These are phyloP conservation scores for Margaritispora aquatica DNA, from an alignment of 495 filamentous ascomycete species.

Conservation along the genomic window DNA sequence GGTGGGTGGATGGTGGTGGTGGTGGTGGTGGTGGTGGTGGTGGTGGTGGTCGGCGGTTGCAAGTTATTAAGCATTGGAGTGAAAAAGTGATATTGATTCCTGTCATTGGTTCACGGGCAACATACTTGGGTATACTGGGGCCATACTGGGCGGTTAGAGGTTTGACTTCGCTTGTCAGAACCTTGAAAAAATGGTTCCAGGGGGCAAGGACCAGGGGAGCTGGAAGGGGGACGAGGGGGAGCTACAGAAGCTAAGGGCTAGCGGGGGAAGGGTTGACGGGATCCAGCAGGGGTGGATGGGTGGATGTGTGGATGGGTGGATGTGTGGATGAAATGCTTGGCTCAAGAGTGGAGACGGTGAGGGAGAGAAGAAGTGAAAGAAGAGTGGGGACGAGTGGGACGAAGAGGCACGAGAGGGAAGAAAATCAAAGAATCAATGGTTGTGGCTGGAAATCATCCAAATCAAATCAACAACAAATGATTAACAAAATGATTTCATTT, in stretches of 20 bases:
- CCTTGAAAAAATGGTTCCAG: too few relatives aligned
- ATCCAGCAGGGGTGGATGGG: background rate
- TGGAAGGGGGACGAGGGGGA: too few relatives aligned
- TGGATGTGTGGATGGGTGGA: too few relatives aligned
- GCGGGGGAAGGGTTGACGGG: background rate
- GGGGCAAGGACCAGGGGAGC: too few relatives aligned
- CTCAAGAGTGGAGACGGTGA: background rate
- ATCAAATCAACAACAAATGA: too few relatives aligned
- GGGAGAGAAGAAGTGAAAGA: background rate
- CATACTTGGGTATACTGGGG: too few relatives aligned
- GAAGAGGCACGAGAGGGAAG: background rate
- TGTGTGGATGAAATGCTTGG: too few relatives aligned
- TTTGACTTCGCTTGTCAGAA: background rate
- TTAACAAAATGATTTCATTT: background rate
- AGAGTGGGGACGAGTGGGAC: background rate
- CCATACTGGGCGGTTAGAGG: constrained; percentile 4
- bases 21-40: background rate
- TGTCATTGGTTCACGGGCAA: too few relatives aligned
- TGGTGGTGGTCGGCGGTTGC: background rate
- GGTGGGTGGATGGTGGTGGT: background rate
- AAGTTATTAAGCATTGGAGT: too few relatives aligned
- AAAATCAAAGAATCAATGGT: background rate
- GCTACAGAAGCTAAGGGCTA: too few relatives aligned
- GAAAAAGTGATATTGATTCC: too few relatives aligned
- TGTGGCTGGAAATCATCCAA: background rate